Base-by-base conservation (phyloP, 2,329 filamentous ascomycete genomes). In the Coniochaeta sp. region DNA sequence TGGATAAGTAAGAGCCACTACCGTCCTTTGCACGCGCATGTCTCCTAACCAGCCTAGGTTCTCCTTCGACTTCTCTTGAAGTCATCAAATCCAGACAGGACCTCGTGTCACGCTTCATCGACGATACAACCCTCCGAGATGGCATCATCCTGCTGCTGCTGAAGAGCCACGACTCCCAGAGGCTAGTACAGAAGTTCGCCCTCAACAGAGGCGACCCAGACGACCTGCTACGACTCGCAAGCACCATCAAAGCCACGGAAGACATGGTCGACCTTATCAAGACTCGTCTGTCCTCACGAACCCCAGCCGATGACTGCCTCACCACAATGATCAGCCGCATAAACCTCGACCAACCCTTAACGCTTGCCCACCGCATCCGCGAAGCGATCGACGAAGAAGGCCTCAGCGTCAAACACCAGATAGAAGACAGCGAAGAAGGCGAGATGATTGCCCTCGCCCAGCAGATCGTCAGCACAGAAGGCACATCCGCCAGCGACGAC, bases 111-210 rank as follows among this genome's bases (percentile, higher is more conserved):
- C 81, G 85, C 52, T 89, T 98, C 71, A 78, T 93, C 6, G 75
- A 82, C 1, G 77, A 89, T 61, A 78, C 82, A 22, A 76, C 86
- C 44, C 79, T 97, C 6, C 85, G 89, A 47, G 89, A 96, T 65
- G 80, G 84, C 50, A 76, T 96, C 26, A 77, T 86, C 1, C 71
- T 83, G 17, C 78, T 96, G 2, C 79, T 99, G 1, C 84, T 86
- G 63, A 82, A 85, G 26, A 93, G 88, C 58, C 88, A 91, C 67
- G 95, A 99, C 74, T 91, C 91, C 1, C 89, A 96, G 68, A 89
- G 95, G 1, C 79, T 99, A 3, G 87, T 96, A 1, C 95, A 98
- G 69, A 97, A 95, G 70, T 98, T 99, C 72, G 90, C 93, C 0
- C 83, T 98, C 9, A 93, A 93, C 12, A 85, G 91, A 64, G 95